Conservation (phyloP, 2,329 filamentous ascomycete genomes). For the Xylaria sp. region DNA sequence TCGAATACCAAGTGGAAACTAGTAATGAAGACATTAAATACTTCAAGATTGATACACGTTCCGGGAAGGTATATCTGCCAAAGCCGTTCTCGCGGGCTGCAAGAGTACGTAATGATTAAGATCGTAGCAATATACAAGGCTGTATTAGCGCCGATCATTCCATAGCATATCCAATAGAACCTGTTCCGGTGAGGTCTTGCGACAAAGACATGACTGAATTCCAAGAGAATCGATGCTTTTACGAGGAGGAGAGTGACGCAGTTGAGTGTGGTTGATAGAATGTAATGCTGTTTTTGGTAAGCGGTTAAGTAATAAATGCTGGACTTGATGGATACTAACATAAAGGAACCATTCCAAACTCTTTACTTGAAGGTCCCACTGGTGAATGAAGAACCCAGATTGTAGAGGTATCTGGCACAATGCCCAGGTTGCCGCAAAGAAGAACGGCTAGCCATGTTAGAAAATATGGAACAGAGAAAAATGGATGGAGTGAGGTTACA, state of each 20-base stretch:
- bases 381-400: conserved; percentile 28
- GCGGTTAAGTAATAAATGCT: not conserved
- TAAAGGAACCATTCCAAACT: conserved; percentile 13
- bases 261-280: conserved; percentile 16
- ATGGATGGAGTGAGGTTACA: not conserved
- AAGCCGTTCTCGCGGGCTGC: conserved; percentile 11
- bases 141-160: conserved; percentile 15
- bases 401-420: not conserved
- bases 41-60: conserved; percentile 13
- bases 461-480: not conserved
- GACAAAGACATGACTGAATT: conserved; percentile 26
- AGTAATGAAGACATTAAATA: conserved; percentile 27
- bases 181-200: not conserved
- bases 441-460: conserved; percentile 22
- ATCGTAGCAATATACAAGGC: conserved; percentile 20
- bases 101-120: not conserved
- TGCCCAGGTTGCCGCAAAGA: conserved; percentile 1
- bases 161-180: conserved; percentile 24
- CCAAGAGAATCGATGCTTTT: conserved; percentile 22
- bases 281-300: conserved; percentile 4
- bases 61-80: conserved; percentile 18
- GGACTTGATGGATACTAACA: conserved; percentile 8
- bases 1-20: conserved; percentile 50
- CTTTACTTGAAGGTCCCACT: conserved; percentile 16
- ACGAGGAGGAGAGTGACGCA: conserved; percentile 11